Evolutionary conservation across 345 rosid species (phyloP).

Genomic region (Arabis hirsuta): DNA sequence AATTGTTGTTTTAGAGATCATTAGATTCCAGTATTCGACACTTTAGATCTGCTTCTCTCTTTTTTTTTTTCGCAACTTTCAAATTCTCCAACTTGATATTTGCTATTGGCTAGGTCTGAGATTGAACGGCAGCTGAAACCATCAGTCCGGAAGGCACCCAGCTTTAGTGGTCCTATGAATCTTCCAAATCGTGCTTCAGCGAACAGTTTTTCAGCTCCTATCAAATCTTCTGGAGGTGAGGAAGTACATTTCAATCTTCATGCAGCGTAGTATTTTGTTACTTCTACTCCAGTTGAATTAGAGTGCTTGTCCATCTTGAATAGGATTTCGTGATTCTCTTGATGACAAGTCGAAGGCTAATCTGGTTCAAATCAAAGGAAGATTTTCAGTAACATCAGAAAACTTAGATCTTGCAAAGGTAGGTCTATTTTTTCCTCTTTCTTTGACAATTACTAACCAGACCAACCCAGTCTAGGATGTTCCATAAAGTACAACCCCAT

Average conservation of each 20-base stretch:
- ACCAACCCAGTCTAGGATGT: conserved; percentile 56
- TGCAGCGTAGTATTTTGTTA: conserved; percentile 1
- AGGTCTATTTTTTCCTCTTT: conserved; percentile 37
- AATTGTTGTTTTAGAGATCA: conserved; percentile 17
- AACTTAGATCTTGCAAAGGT: conserved; percentile 96
- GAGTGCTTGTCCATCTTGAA: conserved; percentile 26
- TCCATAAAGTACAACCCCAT: conserved; percentile 59
- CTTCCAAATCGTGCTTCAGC: conserved; percentile 99
- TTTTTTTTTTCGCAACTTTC: conserved; percentile 10
- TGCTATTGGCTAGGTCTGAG: conserved; percentile 60
- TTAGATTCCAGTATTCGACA: conserved; percentile 9
- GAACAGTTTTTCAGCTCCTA: conserved; percentile 97
- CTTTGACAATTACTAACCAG: conserved; percentile 47
- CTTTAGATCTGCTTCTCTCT: conserved; percentile 20
- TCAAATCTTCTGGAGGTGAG: conserved; percentile 92
- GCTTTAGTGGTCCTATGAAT: conserved; percentile 95
- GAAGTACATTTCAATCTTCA: background rate
- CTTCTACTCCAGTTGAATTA: conserved; percentile 14
- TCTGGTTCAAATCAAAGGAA: conserved; percentile 94
- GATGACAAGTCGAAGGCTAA: conserved; percentile 93
- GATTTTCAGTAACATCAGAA: conserved; percentile 98
- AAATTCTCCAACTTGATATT: conserved; percentile 20
- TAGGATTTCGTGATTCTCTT: conserved; percentile 86
- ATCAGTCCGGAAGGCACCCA: conserved; percentile 73
- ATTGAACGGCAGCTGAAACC: conserved; percentile 56